These are phyloP conservation scores for Colletotrichum coccodes DNA, from an alignment of 2,329 filamentous ascomycete species.

Conservation along the genomic window DNA sequence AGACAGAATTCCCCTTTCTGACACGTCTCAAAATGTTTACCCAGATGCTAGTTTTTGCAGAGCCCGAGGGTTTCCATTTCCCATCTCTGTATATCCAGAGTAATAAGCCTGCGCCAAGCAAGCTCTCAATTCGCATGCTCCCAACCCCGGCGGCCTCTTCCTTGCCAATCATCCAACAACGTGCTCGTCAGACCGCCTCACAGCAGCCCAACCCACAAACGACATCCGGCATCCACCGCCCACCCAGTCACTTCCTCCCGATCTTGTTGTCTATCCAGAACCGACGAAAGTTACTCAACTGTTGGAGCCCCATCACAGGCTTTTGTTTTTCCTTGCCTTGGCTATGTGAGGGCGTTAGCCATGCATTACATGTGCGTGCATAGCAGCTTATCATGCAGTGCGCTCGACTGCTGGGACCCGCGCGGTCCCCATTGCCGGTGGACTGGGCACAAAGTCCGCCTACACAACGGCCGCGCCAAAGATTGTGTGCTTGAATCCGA, in stretches of 20 bases:
- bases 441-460: not conserved
- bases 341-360: not conserved
- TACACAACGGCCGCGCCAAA: not conserved
- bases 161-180: constrained; percentile 35
- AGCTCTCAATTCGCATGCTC: constrained; percentile 3
- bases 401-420: constrained; percentile 2
- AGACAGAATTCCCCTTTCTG: constrained; percentile 19
- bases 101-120: constrained; percentile 26
- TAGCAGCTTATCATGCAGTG: not conserved
- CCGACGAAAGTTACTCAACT: not conserved
- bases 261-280: not conserved
- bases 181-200: constrained; percentile 33
- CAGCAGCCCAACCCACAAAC: constrained; percentile 18
- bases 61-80: constrained; percentile 1
- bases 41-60: constrained; percentile 18
- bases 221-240: not conserved
- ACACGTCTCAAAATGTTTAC: constrained; percentile 27
- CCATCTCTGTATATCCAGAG: constrained; percentile 4
- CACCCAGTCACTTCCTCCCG: not conserved
- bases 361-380: not conserved
- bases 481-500: not conserved
- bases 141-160: constrained; percentile 14
- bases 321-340: not conserved
- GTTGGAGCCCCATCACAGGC: not conserved
- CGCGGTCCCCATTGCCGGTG: not conserved